phyloP scores from a whole-genome alignment of 345 rosid genomes.

The Capsella bursapastoris region DNA sequence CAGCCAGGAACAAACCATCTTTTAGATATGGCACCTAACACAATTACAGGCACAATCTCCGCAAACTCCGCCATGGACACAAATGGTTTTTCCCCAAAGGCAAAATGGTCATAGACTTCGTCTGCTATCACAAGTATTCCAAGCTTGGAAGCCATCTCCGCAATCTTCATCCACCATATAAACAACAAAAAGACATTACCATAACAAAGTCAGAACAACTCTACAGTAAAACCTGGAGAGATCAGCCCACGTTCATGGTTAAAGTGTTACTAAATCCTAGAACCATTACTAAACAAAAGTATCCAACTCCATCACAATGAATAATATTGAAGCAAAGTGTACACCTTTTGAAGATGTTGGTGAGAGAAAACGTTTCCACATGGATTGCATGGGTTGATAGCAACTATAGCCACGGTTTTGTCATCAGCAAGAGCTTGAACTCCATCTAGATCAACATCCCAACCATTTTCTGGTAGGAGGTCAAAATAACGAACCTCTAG shows the following conservation, averaged over 20 bases:
- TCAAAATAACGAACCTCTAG: constrained; percentile 63
- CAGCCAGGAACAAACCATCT: constrained; percentile 86
- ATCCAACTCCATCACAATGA: neutral
- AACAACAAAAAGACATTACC: neutral
- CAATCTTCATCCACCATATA: constrained; percentile 48
- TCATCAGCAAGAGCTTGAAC: constrained; percentile 70
- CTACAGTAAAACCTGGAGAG: too few species aligned
- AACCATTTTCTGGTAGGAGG: constrained; percentile 63
- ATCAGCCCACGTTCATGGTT: too few species aligned
- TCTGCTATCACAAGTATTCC: constrained; percentile 69
- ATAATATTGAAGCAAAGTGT: neutral
- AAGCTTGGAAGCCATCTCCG: constrained; percentile 65
- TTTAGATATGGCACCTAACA: constrained; percentile 68
- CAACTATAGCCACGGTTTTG: constrained; percentile 61
- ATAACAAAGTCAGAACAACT: neutral
- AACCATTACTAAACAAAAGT: too few species aligned
- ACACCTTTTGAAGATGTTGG: constrained; percentile 59
- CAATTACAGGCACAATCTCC: constrained; percentile 59
- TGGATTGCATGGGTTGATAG: constrained; percentile 70
- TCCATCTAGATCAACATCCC: constrained; percentile 68
- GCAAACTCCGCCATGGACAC: constrained; percentile 78
- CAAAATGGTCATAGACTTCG: constrained; percentile 60
- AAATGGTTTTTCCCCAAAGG: constrained; percentile 60
- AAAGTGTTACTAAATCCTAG: too few species aligned
- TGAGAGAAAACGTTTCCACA: constrained; percentile 65